Evolutionary conservation across 225 moss, liverwort and hornwort species (phyloP).

Genomic region (Pleurozium schreberi): DNA sequence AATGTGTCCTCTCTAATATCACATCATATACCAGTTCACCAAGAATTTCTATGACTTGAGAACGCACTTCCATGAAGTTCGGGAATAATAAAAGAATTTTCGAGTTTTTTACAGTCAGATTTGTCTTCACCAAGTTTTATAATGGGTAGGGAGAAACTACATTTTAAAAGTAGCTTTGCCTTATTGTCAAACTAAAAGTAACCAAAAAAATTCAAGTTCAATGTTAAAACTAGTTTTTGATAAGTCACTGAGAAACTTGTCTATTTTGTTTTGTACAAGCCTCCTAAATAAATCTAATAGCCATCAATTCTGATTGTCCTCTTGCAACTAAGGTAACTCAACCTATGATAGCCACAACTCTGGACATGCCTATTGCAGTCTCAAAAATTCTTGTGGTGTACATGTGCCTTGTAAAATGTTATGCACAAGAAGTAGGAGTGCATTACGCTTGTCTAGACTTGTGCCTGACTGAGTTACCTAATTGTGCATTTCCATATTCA

Average conservation of each 20-base stretch:
- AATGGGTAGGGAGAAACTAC: rapidly evolving
- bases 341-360: too few species aligned
- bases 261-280: rapidly evolving
- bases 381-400: too few species aligned
- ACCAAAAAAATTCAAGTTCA: neutral
- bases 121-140: neutral
- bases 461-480: too few species aligned
- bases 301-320: rapidly evolving
- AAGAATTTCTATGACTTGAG: neutral
- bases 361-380: too few species aligned
- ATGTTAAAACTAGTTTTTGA: neutral
- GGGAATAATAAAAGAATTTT: neutral
- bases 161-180: neutral
- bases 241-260: rapidly evolving
- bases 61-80: too few species aligned
- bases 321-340: too few species aligned
- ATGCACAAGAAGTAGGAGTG: too few species aligned
- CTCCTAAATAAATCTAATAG: rapidly evolving
- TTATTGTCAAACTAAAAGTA: neutral
- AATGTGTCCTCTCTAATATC: neutral
- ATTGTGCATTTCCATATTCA: neutral
- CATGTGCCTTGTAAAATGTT: too few species aligned
- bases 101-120: neutral
- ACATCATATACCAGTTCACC: neutral
- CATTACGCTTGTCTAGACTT: too few species aligned